These are phyloP conservation scores for Serpula lacrymans DNA, from an alignment of 768 basidiomycete genomes.

Conservation along the genomic window DNA sequence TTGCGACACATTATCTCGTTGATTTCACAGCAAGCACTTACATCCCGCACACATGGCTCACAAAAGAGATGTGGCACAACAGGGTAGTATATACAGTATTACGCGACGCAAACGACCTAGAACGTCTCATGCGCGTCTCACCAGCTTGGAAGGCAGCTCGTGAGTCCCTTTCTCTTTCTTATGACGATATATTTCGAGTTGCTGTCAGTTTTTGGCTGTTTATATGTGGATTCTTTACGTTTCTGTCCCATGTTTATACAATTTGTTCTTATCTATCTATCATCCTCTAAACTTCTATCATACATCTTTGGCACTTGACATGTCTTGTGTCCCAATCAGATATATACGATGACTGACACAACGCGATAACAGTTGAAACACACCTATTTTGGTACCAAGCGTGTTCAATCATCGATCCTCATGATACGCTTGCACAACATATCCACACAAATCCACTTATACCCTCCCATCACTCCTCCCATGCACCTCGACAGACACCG, in stretches of 20 bases:
- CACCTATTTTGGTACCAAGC: constrained; percentile 74
- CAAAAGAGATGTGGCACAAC: constrained; percentile 54
- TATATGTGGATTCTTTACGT: constrained; percentile 5
- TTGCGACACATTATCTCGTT: constrained; percentile 51
- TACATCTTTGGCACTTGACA: too few relatives aligned
- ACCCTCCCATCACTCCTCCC: constrained; percentile 22
- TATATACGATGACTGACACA: too few relatives aligned
- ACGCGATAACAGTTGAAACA: constrained; percentile 61
- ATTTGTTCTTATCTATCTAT: constrained; percentile 1
- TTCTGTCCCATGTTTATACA: background rate
- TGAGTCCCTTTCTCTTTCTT: constrained; percentile 33
- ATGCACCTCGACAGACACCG: too few relatives aligned
- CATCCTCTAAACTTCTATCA: background rate
- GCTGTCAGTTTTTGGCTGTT: background rate
- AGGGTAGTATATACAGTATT: constrained; percentile 60
- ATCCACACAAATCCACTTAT: constrained; percentile 41
- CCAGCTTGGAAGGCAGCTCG: constrained; percentile 58
- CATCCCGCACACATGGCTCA: constrained; percentile 46
- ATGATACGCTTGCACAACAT: constrained; percentile 49
- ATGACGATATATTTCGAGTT: background rate
- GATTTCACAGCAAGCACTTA: constrained; percentile 41
- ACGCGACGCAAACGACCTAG: constrained; percentile 59
- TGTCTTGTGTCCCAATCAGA: too few relatives aligned
- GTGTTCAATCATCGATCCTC: constrained; percentile 57
- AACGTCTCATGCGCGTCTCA: constrained; percentile 61